Conservation (phyloP, 164 flowering plant species). For the Piper longum region DNA sequence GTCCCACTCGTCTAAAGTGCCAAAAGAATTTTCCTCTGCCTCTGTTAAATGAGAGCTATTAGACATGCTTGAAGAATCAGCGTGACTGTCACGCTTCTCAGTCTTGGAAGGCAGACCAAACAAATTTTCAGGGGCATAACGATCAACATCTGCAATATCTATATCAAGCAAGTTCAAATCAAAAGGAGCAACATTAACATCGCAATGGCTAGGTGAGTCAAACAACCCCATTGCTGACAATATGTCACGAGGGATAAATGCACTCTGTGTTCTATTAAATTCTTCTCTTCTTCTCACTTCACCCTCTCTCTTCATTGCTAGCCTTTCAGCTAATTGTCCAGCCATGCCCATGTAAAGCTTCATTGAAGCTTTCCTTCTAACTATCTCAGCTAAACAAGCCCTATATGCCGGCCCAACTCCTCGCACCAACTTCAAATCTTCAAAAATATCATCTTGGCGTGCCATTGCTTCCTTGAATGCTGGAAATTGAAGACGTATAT, state of each 20-base stretch:
- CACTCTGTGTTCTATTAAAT: conserved; percentile 50
- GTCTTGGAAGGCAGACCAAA: conserved; percentile 30
- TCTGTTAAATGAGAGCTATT: conserved; percentile 39
- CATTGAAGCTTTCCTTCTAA: conserved; percentile 85
- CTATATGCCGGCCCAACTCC: conserved; percentile 89
- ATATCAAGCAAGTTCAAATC: conserved; percentile 69
- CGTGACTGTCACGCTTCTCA: conserved; percentile 44
- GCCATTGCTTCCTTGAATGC: conserved; percentile 82
- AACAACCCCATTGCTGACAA: conserved; percentile 76
- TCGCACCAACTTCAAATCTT: conserved; percentile 54
- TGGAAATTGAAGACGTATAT: conserved; percentile 73
- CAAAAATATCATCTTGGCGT: conserved; percentile 63
- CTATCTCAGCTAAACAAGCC: conserved; percentile 92
- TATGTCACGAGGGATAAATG: conserved; percentile 72
- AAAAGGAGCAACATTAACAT: conserved; percentile 80
- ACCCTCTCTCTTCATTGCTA: conserved; percentile 71
- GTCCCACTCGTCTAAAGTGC: conserved; percentile 25
- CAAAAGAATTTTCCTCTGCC: conserved; percentile 23
- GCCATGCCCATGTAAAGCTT: conserved; percentile 99
- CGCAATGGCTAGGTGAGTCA: conserved; percentile 87
- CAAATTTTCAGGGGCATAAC: conserved; percentile 78
- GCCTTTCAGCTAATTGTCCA: conserved; percentile 94
- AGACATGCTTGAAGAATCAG: conserved; percentile 44
- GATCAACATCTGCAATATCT: conserved; percentile 71
- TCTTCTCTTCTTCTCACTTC: conserved; percentile 86